These are phyloP conservation scores for Nothophytophthora sp. DNA, from an alignment of 352 stramenopile species.

Conservation along the genomic window DNA sequence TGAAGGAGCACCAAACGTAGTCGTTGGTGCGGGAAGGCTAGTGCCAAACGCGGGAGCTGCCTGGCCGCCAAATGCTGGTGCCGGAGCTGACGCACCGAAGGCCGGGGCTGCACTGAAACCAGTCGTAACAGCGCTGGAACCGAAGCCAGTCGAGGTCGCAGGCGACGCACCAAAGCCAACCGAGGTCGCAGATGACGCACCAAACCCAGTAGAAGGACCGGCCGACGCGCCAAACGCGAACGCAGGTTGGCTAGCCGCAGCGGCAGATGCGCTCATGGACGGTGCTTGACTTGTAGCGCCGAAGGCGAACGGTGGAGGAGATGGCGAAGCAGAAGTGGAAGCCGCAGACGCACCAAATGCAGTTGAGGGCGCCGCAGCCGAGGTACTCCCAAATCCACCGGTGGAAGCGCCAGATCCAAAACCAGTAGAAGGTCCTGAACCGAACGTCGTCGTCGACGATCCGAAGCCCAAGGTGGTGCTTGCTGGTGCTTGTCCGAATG, in stretches of 20 bases:
- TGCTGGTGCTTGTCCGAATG: constrained; percentile 29
- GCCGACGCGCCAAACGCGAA: constrained; percentile 41
- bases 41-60: constrained; percentile 22
- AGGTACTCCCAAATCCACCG: constrained; percentile 30
- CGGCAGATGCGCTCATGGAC: constrained; percentile 20
- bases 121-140: constrained; percentile 14
- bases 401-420: constrained; percentile 32
- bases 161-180: constrained; percentile 14
- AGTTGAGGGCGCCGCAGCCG: constrained; percentile 22
- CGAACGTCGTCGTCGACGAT: constrained; percentile 32
- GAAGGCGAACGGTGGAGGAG: constrained; percentile 40
- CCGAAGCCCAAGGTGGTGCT: constrained; percentile 48
- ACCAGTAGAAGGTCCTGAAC: constrained; percentile 20
- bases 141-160: constrained; percentile 35
- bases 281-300: constrained; percentile 31
- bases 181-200: constrained; percentile 7
- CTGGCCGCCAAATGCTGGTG: constrained; percentile 33
- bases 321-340: constrained; percentile 22
- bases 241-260: constrained; percentile 26
- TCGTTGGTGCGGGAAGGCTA: constrained; percentile 23
- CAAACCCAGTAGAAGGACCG: constrained; percentile 26
- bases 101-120: constrained; percentile 20
- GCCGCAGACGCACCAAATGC: constrained; percentile 30
- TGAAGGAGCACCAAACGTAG: constrained; percentile 26
- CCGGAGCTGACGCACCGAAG: constrained; percentile 41